These are phyloP conservation scores for Phytophthora megakarya DNA, from an alignment of 352 stramenopile genomes.

Conservation along the genomic window DNA sequence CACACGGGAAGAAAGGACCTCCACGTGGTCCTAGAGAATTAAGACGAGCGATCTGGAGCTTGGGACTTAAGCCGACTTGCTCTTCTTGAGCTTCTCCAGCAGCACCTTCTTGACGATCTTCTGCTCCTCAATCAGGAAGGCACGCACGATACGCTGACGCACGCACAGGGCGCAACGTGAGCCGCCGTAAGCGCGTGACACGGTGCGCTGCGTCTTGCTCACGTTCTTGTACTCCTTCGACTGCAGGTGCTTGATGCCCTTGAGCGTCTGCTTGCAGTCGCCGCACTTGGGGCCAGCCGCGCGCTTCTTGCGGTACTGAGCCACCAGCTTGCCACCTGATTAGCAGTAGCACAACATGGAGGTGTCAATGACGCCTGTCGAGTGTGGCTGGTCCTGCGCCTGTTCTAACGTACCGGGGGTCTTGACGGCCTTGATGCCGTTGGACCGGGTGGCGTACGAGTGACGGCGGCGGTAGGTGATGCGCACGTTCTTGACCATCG, in stretches of 20 bases:
- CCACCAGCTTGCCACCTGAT: constrained; percentile 90
- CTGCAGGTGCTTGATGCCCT: constrained; percentile 87
- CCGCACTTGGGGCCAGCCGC: constrained; percentile 94
- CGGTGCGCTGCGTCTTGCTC: constrained; percentile 92
- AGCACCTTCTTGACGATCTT: constrained; percentile 99
- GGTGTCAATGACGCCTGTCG: too few species aligned
- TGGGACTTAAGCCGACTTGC: constrained; percentile 68
- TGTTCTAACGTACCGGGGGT: constrained; percentile 89
- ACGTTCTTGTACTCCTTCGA: constrained; percentile 83
- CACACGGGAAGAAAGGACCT: constrained; percentile 43
- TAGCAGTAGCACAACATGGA: not conserved
- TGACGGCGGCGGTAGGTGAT: constrained; percentile 96
- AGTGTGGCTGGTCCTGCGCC: constrained; percentile 6
- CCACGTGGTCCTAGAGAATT: constrained; percentile 13
- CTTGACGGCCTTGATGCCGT: constrained; percentile 94
- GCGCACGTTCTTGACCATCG: constrained; percentile 94
- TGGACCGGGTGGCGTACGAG: constrained; percentile 96
- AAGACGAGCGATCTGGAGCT: not conserved
- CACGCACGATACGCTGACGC: constrained; percentile 95
- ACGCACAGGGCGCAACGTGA: constrained; percentile 94
- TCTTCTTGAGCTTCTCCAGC: constrained; percentile 92
- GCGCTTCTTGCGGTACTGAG: constrained; percentile 96
- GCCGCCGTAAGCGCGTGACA: constrained; percentile 97
- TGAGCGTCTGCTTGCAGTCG: constrained; percentile 95
- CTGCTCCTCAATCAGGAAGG: constrained; percentile 99